These are phyloP conservation scores for Neofusicoccum ribis DNA, from an alignment of 2,329 filamentous ascomycete genomes.

Conservation along the genomic window DNA sequence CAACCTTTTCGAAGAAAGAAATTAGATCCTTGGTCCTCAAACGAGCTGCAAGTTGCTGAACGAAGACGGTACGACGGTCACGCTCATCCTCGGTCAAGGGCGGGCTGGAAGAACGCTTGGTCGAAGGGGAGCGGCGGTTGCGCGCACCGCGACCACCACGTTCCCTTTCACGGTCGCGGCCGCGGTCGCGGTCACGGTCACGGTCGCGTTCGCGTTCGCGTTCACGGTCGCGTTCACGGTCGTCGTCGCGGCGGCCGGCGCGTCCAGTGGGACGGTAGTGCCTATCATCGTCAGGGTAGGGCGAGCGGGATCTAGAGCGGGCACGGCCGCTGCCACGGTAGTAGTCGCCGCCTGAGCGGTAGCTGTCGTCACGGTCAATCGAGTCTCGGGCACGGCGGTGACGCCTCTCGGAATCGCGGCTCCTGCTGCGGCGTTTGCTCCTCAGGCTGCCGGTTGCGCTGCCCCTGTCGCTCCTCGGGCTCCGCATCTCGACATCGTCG, in stretches of 20 bases:
- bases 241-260: slow-evolving; percentile 45
- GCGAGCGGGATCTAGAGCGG: slow-evolving; percentile 39
- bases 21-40: slow-evolving; percentile 90
- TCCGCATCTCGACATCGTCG: slow-evolving; percentile 39
- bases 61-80: slow-evolving; percentile 94
- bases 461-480: slow-evolving; percentile 28
- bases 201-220: slow-evolving; percentile 55
- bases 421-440: slow-evolving; percentile 30
- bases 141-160: slow-evolving; percentile 53
- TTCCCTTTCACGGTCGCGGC: slow-evolving; percentile 60
- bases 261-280: slow-evolving; percentile 33
- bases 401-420: slow-evolving; percentile 27
- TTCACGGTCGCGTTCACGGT: slow-evolving; percentile 53
- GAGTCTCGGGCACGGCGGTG: slow-evolving; percentile 27
- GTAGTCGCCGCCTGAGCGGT: slow-evolving; percentile 36
- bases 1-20: slow-evolving; percentile 92
- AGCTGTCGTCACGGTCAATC: slow-evolving; percentile 21
- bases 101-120: slow-evolving; percentile 51
- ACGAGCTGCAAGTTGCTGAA: slow-evolving; percentile 94
- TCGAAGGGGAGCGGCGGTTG: slow-evolving; percentile 47
- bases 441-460: slow-evolving; percentile 40
- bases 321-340: slow-evolving; percentile 39
- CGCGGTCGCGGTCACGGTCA: slow-evolving; percentile 56
- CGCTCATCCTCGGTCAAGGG: slow-evolving; percentile 87
- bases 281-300: slow-evolving; percentile 36